Evolutionary conservation across 2,329 filamentous ascomycete genomes (phyloP).

Genomic region (Calonectria multiphialidica): DNA sequence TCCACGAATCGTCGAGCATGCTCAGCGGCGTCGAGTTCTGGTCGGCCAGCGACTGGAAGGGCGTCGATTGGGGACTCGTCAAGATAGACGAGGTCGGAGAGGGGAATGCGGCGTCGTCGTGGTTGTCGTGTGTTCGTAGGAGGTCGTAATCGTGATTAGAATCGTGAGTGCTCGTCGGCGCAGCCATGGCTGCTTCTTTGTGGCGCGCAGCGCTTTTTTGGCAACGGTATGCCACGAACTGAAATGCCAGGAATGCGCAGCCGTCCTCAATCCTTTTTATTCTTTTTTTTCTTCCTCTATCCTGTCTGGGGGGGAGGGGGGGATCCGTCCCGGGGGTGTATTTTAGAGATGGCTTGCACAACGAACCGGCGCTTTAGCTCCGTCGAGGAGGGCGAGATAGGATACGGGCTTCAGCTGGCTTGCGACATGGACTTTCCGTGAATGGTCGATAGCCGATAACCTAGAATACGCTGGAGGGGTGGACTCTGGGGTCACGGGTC

Average conservation of each 20-base stretch:
- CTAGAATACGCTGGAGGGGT: conserved; percentile 26
- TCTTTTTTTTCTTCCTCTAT: neutral
- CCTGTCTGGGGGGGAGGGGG: neutral
- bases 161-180: conserved; percentile 16
- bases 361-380: conserved; percentile 25
- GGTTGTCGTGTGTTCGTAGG: conserved; percentile 8
- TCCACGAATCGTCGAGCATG: conserved; percentile 44
- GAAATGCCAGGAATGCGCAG: conserved; percentile 31
- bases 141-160: conserved; percentile 36
- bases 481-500: conserved; percentile 38
- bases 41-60: conserved; percentile 45
- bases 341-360: conserved; percentile 26
- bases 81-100: conserved; percentile 41
- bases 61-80: conserved; percentile 43
- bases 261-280: conserved; percentile 34
- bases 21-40: conserved; percentile 45
- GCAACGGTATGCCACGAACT: conserved; percentile 9
- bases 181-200: conserved; percentile 20
- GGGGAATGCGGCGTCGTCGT: conserved; percentile 34
- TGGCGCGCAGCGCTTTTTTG: conserved; percentile 11
- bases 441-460: conserved; percentile 17
- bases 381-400: conserved; percentile 5
- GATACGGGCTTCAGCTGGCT: conserved; percentile 30
- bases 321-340: conserved; percentile 16
- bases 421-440: conserved; percentile 31